These are phyloP conservation scores for Kappamyces sp. DNA, from an alignment of 192 early-diverging fungal species.

Conservation along the genomic window DNA sequence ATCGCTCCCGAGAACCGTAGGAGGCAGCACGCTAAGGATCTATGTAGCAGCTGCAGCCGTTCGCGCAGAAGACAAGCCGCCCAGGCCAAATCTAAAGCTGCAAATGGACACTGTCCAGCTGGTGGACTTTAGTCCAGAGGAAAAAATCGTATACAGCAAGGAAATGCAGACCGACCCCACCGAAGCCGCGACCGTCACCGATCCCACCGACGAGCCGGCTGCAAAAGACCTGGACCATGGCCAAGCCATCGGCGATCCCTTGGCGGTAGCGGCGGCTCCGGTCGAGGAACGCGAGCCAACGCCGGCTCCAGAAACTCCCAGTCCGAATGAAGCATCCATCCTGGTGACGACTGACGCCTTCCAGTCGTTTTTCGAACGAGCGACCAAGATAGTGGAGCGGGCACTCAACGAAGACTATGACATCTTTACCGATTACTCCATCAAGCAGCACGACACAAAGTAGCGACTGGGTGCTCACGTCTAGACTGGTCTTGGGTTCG, in stretches of 20 bases:
- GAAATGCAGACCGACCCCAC: conserved; percentile 53
- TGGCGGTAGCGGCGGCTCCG: conserved; percentile 30
- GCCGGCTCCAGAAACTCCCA: conserved; percentile 13
- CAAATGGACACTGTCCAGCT: conserved; percentile 67
- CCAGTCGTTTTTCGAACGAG: conserved; percentile 78
- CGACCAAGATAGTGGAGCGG: conserved; percentile 82
- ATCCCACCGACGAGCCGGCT: conserved; percentile 22
- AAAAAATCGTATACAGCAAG: conserved; percentile 84
- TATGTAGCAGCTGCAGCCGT: conserved; percentile 3
- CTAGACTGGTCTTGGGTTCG: conserved; percentile 21
- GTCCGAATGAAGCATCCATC: not conserved
- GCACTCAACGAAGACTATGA: conserved; percentile 86
- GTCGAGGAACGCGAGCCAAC: conserved; percentile 14
- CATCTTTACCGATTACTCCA: conserved; percentile 85
- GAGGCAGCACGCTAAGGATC: not conserved
- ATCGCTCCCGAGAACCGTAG: not conserved
- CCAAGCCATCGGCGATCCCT: conserved; percentile 22
- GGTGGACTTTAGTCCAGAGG: conserved; percentile 82
- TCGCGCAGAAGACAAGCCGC: not conserved
- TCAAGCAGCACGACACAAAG: conserved; percentile 19
- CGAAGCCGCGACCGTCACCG: conserved; percentile 30
- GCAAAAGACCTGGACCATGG: conserved; percentile 27
- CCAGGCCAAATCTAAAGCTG: conserved; percentile 43
- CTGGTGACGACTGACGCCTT: conserved; percentile 64
- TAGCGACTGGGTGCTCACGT: conserved; percentile 10